Evolutionary conservation across 352 stramenopile genomes (phyloP).

Genomic region (Thalassiosira mediterranea): DNA sequence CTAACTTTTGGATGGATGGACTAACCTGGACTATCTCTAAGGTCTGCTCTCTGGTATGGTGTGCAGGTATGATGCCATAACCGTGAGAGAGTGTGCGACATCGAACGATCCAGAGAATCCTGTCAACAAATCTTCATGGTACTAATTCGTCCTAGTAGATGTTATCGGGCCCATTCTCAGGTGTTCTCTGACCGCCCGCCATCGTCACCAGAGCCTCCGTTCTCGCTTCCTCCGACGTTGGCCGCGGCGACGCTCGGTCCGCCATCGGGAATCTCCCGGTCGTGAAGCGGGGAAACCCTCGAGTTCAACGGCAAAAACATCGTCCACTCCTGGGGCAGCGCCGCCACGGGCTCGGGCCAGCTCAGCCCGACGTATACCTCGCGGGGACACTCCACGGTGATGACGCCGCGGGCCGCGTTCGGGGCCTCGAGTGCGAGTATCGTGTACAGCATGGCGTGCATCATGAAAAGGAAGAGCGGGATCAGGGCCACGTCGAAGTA

Average conservation of each 20-base stretch:
- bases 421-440: constrained; percentile 59
- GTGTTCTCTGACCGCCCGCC: background rate
- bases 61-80: no score
- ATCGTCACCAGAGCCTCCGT: background rate
- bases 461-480: constrained; percentile 56
- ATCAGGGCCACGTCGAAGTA: constrained; percentile 75
- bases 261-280: constrained; percentile 33
- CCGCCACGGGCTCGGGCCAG: constrained; percentile 46
- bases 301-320: constrained; percentile 67
- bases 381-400: constrained; percentile 57
- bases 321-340: constrained; percentile 57
- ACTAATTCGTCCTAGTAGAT: no score
- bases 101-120: no score
- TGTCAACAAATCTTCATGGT: no score
- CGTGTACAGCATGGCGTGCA: constrained; percentile 63
- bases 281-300: constrained; percentile 45
- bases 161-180: no score
- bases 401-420: constrained; percentile 40
- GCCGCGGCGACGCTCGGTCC: background rate
- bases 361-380: constrained; percentile 61
- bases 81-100: no score
- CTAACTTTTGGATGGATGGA: no score
- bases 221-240: background rate
- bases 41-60: no score
- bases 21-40: no score